phyloP scores from a whole-genome alignment of 2,329 filamentous ascomycete genomes.

The Ophiostoma ulmi region DNA sequence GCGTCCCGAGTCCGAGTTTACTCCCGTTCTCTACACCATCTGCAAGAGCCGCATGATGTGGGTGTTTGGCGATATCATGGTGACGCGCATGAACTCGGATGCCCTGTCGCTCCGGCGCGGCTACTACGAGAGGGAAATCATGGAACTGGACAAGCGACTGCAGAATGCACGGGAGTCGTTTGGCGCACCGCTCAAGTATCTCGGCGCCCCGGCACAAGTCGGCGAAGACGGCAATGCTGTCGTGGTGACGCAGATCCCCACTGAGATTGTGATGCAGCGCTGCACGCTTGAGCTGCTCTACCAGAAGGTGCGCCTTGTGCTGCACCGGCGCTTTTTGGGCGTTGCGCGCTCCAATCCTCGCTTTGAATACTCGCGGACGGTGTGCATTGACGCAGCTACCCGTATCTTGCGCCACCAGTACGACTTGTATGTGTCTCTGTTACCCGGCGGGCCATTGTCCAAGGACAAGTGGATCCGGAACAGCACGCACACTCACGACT shows the following conservation, averaged over 20 bases:
- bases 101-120: neutral
- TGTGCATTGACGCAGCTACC: slow-evolving; percentile 43
- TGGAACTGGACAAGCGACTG: slow-evolving; percentile 29
- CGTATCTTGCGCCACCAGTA: slow-evolving; percentile 42
- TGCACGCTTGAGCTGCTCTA: slow-evolving; percentile 31
- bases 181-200: slow-evolving; percentile 18
- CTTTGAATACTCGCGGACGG: slow-evolving; percentile 39
- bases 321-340: slow-evolving; percentile 32
- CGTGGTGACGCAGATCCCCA: slow-evolving; percentile 14
- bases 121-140: slow-evolving; percentile 22
- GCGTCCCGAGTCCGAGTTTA: slow-evolving; percentile 41
- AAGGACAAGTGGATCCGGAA: slow-evolving; percentile 42
- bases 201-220: neutral
- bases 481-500: slow-evolving; percentile 42
- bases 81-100: neutral
- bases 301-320: slow-evolving; percentile 29
- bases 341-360: slow-evolving; percentile 34
- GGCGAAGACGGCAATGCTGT: neutral
- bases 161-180: slow-evolving; percentile 18
- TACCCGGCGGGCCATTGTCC: slow-evolving; percentile 38
- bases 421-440: slow-evolving; percentile 39
- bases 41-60: slow-evolving; percentile 27
- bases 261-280: slow-evolving; percentile 31
- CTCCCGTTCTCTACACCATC: slow-evolving; percentile 32
- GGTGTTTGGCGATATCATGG: slow-evolving; percentile 27